phyloP scores from a whole-genome alignment of 148 eudicot genomes.

The Fagopyrum tataricum region DNA sequence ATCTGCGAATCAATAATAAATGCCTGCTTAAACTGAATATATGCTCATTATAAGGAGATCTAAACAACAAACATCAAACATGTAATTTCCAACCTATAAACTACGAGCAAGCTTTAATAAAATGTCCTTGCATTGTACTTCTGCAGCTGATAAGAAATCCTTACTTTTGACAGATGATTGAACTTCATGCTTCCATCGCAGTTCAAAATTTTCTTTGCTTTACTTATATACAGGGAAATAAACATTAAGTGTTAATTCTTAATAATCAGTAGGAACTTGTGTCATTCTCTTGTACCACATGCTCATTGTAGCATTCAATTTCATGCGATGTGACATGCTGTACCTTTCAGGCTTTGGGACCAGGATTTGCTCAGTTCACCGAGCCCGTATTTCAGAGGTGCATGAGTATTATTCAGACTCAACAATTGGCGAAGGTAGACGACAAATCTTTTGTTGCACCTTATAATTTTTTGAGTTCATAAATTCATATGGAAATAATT shows the following conservation, averaged over 20 bases:
- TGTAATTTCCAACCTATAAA: not conserved
- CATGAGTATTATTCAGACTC: slow-evolving; percentile 81
- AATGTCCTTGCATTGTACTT: not conserved
- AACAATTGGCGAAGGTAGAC: slow-evolving; percentile 81
- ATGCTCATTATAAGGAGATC: not conserved
- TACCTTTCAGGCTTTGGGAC: slow-evolving; percentile 75
- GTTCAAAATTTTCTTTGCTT: not conserved
- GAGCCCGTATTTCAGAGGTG: slow-evolving; percentile 97
- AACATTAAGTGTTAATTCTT: not conserved
- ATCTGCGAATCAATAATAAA: not conserved
- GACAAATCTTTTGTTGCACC: not conserved
- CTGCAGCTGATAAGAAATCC: not conserved
- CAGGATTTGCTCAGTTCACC: slow-evolving; percentile 86
- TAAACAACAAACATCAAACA: not conserved
- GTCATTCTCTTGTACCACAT: not conserved
- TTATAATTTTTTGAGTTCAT: not conserved
- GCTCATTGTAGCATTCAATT: not conserved
- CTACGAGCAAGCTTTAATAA: not conserved
- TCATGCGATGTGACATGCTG: slow-evolving; percentile 15
- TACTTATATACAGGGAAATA: not conserved
- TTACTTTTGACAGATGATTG: not conserved
- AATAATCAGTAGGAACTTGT: not conserved
- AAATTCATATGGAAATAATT: not conserved
- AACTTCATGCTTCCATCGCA: not conserved
- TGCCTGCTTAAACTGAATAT: not conserved